Conservation (phyloP, 2,329 filamentous ascomycete species). For the Orbilia javanica region DNA sequence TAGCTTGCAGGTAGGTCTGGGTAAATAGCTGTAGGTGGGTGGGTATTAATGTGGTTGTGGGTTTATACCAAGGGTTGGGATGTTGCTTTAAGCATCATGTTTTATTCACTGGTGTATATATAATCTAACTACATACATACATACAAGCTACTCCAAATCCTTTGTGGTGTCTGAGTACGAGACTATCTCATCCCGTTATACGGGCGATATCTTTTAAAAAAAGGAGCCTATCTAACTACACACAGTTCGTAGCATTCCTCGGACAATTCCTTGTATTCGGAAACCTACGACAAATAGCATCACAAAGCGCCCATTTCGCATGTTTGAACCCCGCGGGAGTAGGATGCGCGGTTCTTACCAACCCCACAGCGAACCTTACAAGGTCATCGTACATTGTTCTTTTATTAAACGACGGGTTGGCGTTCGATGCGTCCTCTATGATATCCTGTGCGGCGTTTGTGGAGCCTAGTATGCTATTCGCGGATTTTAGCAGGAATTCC, state of each 20-base stretch:
- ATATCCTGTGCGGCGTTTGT: neutral
- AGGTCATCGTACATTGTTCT: neutral
- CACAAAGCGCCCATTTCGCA: conserved; percentile 1
- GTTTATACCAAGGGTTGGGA: no score
- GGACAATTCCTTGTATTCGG: neutral
- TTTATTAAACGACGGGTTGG: neutral
- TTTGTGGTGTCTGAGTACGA: no score
- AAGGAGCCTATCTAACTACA: no score
- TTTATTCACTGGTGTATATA: no score
- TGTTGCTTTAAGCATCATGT: no score
- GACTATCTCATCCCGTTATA: no score
- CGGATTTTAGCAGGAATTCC: neutral
- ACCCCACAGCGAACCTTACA: neutral
- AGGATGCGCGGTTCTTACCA: conserved; percentile 6
- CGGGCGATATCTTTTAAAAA: no score
- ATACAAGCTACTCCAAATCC: no score
- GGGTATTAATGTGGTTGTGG: no score
- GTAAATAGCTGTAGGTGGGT: no score
- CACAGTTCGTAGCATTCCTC: neutral
- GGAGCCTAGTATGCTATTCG: neutral
- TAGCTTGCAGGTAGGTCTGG: no score
- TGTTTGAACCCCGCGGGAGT: conserved; percentile 8
- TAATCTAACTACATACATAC: no score
- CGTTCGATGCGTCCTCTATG: neutral
- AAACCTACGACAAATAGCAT: conserved; percentile 5